Conservation (phyloP, 768 basidiomycete species). For the Boletellus emodensis region DNA sequence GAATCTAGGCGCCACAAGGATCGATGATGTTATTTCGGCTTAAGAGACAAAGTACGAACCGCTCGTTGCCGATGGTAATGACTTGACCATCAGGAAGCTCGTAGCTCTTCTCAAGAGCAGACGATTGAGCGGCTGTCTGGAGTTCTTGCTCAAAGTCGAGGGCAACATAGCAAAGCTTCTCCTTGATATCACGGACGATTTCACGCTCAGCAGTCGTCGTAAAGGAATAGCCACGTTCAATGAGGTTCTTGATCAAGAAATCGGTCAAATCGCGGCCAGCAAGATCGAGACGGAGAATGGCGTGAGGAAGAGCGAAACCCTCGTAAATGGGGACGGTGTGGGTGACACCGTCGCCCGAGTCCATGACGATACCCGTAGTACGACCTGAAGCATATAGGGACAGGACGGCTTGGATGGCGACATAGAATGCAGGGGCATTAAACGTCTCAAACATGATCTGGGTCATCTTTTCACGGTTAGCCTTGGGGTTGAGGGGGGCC, state of each 20-base stretch:
- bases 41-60: slow-evolving; percentile 29
- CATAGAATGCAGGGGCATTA: slow-evolving; percentile 72
- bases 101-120: slow-evolving; percentile 88
- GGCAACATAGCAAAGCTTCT: slow-evolving; percentile 90
- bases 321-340: slow-evolving; percentile 98
- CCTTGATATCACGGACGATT: slow-evolving; percentile 96
- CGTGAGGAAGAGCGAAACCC: slow-evolving; percentile 88
- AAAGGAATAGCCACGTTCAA: slow-evolving; percentile 91
- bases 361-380: slow-evolving; percentile 91
- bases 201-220: slow-evolving; percentile 91
- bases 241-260: slow-evolving; percentile 76
- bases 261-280: slow-evolving; percentile 92
- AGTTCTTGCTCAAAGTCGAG: slow-evolving; percentile 93
- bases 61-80: slow-evolving; percentile 77
- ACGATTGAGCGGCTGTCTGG: slow-evolving; percentile 85
- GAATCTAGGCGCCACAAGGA: slow-evolving; percentile 36
- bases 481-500: slow-evolving; percentile 70
- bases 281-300: slow-evolving; percentile 88
- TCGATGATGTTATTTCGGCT: not conserved
- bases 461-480: slow-evolving; percentile 72
- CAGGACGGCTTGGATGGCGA: slow-evolving; percentile 69
- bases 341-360: slow-evolving; percentile 94
- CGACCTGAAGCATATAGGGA: slow-evolving; percentile 90
- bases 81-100: slow-evolving; percentile 93
- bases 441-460: slow-evolving; percentile 82